Base-by-base conservation (phyloP, 129 eudicot species). In the Chrysanthemum lavandulifolium region DNA sequence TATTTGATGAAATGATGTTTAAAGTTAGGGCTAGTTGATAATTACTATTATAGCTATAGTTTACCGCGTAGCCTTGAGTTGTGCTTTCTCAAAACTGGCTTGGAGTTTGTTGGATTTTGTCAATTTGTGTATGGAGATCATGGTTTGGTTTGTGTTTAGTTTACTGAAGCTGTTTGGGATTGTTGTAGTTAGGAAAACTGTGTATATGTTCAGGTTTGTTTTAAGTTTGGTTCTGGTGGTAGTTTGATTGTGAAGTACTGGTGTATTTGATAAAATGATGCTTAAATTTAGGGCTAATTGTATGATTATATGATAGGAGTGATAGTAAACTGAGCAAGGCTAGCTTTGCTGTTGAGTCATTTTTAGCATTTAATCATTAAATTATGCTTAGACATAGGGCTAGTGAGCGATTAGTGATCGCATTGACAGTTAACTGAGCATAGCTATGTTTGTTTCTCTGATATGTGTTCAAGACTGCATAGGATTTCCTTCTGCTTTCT, bases 21-120 rank as follows among this genome's bases (percentile, higher is more conserved):
- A 70, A 70, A 54, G 56, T 55, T 70, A 54, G 56, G 52, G 72
- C 45, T 13, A 1, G 4, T 2, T 49, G 48, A 75, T n/a, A n/a
- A n/a, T n/a, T n/a, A n/a, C n/a, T n/a, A n/a, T n/a, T n/a, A n/a
- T n/a, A n/a, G 36, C 6, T 31, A 31, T 31, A 31, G 36, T 31
- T 31, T 31, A 31, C 36, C 6, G 36, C 6, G 36, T 4, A 31
- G 36, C 36, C 36, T 31, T 4, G 36, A 31, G 6, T 31, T 31
- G 47, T 6, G 47, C 2, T 40, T 40, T 40, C 0, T 31, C 0
- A 7, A 40, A 40, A 40, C 47, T 2, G 10, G 47, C 9, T 40
- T 6, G 47, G 9, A 40, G 47, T 40, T 40, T 40, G 47, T 40
- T 6, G 0, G 47, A 40, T 40, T 40, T 40, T 40, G 10, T 40